Evolutionary conservation across 2,329 filamentous ascomycete species (phyloP).

Genomic region (Sporothrix protearum): DNA sequence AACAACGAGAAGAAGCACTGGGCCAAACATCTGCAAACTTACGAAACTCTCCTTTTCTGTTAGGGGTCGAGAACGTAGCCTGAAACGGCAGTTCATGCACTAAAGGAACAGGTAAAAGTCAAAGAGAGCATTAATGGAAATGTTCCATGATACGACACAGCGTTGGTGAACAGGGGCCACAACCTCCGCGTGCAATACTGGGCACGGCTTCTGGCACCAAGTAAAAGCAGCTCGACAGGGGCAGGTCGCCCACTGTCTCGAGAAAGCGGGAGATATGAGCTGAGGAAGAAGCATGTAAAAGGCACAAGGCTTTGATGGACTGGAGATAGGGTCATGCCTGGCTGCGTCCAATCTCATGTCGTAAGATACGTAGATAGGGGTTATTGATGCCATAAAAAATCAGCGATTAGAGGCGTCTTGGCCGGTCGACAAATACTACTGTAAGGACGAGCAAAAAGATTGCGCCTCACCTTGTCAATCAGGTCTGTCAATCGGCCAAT

Average conservation of each 20-base stretch:
- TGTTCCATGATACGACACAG: neutral
- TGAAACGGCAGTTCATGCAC: conserved; percentile 21
- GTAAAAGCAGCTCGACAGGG: neutral
- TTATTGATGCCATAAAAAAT: neutral
- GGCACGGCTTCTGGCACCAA: neutral
- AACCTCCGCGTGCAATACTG: no score
- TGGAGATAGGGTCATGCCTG: neutral
- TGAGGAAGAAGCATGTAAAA: neutral
- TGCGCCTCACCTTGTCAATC: neutral
- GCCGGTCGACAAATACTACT: neutral
- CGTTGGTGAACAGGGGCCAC: neutral
- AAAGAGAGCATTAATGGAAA: neutral
- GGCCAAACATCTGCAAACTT: neutral
- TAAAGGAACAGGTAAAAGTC: neutral
- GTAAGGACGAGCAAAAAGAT: neutral
- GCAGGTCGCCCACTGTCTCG: neutral
- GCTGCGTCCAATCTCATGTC: conserved; percentile 2
- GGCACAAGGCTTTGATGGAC: neutral
- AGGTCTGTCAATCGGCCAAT: neutral
- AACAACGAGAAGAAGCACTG: conserved; percentile 12
- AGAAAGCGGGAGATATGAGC: neutral
- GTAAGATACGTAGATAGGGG: neutral
- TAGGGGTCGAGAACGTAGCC: conserved; percentile 15
- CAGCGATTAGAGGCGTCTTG: neutral
- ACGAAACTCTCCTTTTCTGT: neutral